phyloP scores from a whole-genome alignment of 2,329 filamentous ascomycete genomes.

The Colletotrichum echinochloae region DNA sequence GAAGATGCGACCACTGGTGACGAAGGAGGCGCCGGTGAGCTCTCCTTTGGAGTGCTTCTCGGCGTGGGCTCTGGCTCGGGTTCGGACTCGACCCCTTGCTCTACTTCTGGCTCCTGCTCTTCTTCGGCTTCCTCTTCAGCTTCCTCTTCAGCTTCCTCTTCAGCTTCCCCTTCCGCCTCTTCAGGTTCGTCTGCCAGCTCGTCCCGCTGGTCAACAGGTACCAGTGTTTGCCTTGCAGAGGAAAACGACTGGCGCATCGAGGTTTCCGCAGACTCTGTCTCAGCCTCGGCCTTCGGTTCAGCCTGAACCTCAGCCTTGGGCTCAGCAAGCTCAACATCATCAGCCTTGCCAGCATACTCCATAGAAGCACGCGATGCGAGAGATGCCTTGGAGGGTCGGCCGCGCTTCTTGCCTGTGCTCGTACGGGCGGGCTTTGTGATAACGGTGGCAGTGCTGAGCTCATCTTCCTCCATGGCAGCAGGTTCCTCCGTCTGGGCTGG shows the following conservation, averaged over 20 bases:
- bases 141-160: slow-evolving; percentile 16
- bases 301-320: background rate
- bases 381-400: slow-evolving; percentile 49
- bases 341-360: slow-evolving; percentile 14
- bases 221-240: slow-evolving; percentile 40
- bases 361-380: slow-evolving; percentile 45
- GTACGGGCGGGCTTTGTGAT: slow-evolving; percentile 45
- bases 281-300: slow-evolving; percentile 7
- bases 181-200: slow-evolving; percentile 8
- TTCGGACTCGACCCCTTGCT: slow-evolving; percentile 19
- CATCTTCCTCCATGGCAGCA: slow-evolving; percentile 48
- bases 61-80: slow-evolving; percentile 32
- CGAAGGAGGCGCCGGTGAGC: slow-evolving; percentile 47
- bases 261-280: slow-evolving; percentile 37
- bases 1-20: slow-evolving; percentile 36
- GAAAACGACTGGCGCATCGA: slow-evolving; percentile 31
- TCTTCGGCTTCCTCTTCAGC: slow-evolving; percentile 9
- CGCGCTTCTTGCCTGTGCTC: slow-evolving; percentile 48
- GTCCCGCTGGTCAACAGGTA: slow-evolving; percentile 11
- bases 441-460: slow-evolving; percentile 58
- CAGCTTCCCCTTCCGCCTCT: slow-evolving; percentile 8
- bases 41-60: slow-evolving; percentile 43
- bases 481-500: slow-evolving; percentile 33
- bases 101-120: slow-evolving; percentile 1
- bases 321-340: slow-evolving; percentile 20